Base-by-base conservation (phyloP, 345 rosid species). In the Gossypium anomalum region DNA sequence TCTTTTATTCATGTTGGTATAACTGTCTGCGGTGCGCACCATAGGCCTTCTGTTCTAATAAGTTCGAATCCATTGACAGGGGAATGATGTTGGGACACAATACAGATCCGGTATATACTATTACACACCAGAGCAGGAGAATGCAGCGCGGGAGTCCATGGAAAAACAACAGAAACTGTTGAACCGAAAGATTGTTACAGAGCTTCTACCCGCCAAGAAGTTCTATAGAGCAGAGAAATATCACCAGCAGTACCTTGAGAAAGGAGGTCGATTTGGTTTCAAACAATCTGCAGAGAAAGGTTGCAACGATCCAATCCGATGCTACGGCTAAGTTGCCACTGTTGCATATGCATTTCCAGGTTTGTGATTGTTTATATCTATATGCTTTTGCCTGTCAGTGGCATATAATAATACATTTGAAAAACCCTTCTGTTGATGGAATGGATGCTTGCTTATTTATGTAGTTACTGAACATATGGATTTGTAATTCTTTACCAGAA, bases 221-320 rank as follows among this genome's bases (percentile, higher is more conserved):
- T 95, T 95, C 84, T 95, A 91, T 83, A 84, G 82, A 67, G 99
- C 98, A 3, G 99, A 95, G 81, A 97, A 93, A 38, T 81, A 91
- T 76, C 98, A 95, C 73, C 99, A 95, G 82, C 96, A 91, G 82
- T 95, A 95, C 76, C 94, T 95, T 29, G 88, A 84, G 3, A 93
- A 95, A 76, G 99, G 98, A 22, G 98, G 99, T 2, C 89, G 98
- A 27, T 89, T 75, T 23, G 99, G 99, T 14, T 80, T 29, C 1
- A 89, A 81, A 52, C 99, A 95, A 76, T 91, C 99, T 66, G 3
- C 89, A 52, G 86, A 81, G 58, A 93, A 95, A 76, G 93, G 96
- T 65, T 95, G 99, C 92, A 90, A 85, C 16, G 96, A 93, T 77
- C 91, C 98, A 4, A 95, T 95, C 79, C 82, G 89, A 67, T 95